Evolutionary conservation across 116 monocot species (phyloP), one percentile per base, ranked within the genome.

Genomic region (Dioscorea cayenensis): DNA sequence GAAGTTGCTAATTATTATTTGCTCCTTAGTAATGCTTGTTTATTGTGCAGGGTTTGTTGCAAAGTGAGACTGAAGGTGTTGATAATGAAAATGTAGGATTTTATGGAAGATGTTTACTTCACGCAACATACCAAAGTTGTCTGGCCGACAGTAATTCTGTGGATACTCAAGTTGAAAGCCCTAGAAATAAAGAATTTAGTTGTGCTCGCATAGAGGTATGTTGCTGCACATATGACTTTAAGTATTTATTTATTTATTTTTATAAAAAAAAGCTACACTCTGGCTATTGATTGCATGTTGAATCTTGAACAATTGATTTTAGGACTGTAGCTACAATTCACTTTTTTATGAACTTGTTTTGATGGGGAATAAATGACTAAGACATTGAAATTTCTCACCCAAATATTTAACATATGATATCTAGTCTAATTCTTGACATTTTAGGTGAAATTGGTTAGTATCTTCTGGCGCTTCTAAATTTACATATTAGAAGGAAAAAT

Each of bases 1-100:
- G 55, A 55, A 55, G 55, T n/a, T n/a, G 16, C n/a, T 16, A 16
- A 36, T 37, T 66, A 37, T 25, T 23, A 12, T 25, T 22, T 64
- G 38, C 35, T 67, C 48, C 10, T 67, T 0, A 48, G 48, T 65
- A 4, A 35, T 36, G 28, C 35, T 43, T 63, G 35, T 55, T 63
- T 48, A 1, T 78, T 66, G 63, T 77, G 20, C 72, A 99, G 97
- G 97, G 94, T 60, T 79, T 91, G 38, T 60, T 99, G 72, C 94
- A 99, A 91, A 94, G 91, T 76, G 97, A 99, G 73, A 67, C 75
- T 60, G 97, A 93, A 91, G 93, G 89, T 29, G 73, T 79, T 70
- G 78, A 99, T 71, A 63, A 81, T 76, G 92, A 96, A 64, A 96
- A 77, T n/a, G 86, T 96, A 60, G 96, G 96, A 5, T 92, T 96